Conservation (phyloP, 768 basidiomycete genomes). For the Amanita rimosa region DNA sequence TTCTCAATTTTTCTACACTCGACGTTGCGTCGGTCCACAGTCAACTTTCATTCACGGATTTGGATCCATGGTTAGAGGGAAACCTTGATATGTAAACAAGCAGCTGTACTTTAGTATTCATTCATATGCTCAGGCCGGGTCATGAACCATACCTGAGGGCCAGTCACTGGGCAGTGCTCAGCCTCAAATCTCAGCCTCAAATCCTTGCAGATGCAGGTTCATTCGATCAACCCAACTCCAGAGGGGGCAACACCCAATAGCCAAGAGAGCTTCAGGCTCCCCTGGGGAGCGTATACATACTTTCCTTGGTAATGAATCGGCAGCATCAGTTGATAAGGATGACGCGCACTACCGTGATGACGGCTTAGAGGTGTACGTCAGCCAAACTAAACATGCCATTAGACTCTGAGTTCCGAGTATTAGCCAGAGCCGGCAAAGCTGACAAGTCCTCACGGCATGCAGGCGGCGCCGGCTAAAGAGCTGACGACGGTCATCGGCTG, state of each 20-base stretch:
- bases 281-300: constrained; percentile 65
- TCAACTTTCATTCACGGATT: neutral
- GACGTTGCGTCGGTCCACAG: neutral
- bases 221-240: constrained; percentile 32
- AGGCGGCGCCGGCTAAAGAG: constrained; percentile 20
- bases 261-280: constrained; percentile 35
- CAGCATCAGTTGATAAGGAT: constrained; percentile 11
- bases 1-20: constrained; percentile 13
- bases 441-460: constrained; percentile 17
- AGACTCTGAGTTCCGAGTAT: too few species aligned
- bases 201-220: constrained; percentile 49
- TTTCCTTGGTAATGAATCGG: constrained; percentile 41
- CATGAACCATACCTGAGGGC: too few species aligned
- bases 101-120: neutral
- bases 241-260: constrained; percentile 34
- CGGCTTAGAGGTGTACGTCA: too few species aligned
- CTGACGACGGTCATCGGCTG: constrained; percentile 38
- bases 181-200: too few species aligned
- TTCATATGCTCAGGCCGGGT: too few species aligned
- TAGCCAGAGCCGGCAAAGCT: too few species aligned
- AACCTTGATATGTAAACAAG: neutral
- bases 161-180: too few species aligned
- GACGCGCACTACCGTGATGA: constrained; percentile 39
- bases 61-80: neutral
- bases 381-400: too few species aligned